These are phyloP conservation scores for Scutellaria minor DNA, from an alignment of 257 asterid genomes.

Conservation along the genomic window DNA sequence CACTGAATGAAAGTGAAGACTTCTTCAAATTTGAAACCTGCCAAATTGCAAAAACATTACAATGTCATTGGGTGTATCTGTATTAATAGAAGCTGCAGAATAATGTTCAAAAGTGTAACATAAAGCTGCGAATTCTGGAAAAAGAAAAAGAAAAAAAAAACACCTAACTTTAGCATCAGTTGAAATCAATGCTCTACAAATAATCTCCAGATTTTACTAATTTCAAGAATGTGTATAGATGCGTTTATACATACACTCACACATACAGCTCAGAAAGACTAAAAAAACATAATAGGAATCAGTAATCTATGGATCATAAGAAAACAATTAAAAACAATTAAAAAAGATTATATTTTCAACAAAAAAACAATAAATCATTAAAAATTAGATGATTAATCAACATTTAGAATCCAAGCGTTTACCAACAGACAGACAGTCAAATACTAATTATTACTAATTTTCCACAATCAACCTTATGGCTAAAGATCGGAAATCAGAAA, in stretches of 20 bases:
- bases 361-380: too few relatives aligned
- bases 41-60: background rate
- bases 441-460: too few relatives aligned
- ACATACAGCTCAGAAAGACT: background rate
- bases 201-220: too few relatives aligned
- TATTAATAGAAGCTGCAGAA: background rate
- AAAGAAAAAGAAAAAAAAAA: background rate
- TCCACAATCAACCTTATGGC: background rate
- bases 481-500: slow-evolving; percentile 25
- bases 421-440: too few relatives aligned
- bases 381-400: too few relatives aligned
- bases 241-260: too few relatives aligned
- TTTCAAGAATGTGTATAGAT: too few relatives aligned
- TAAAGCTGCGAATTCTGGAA: background rate
- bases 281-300: background rate
- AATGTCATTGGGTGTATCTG: too few relatives aligned
- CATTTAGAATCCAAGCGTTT: too few relatives aligned
- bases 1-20: slow-evolving; percentile 54
- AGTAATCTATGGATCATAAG: background rate
- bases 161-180: slow-evolving; percentile 1
- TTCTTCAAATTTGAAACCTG: slow-evolving; percentile 50
- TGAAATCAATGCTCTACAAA: background rate
- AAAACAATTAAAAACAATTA: too few relatives aligned
- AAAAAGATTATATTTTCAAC: too few relatives aligned
- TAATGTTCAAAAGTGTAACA: background rate